A percentile compares a stretch with the other conserved stretches of the same genome.
Evolutionary conservation across 305 asterid genomes (phyloP).

Genomic region (Fraxinus sp.): DNA sequence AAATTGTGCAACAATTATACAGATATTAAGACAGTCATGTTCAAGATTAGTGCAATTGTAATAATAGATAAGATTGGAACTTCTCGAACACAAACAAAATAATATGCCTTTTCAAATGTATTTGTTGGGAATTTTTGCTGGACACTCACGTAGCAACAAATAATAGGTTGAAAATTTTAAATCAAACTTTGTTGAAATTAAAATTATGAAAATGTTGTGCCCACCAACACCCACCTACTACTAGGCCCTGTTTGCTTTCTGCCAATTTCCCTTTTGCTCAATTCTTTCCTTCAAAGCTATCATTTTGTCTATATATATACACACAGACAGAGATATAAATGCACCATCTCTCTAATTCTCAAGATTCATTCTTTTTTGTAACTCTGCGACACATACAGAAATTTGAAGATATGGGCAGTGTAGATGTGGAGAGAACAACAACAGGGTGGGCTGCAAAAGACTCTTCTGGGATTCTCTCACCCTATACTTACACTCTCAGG

Average conservation of each 20-base stretch:
- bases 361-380: neutral
- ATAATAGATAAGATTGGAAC: neutral
- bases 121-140: neutral
- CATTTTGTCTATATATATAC: neutral
- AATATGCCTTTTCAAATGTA: neutral
- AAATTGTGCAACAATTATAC: neutral
- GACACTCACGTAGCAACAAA: neutral
- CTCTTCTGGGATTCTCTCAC: slow-evolving; percentile 79
- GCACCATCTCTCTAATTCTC: neutral
- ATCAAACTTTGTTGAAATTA: neutral
- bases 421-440: slow-evolving; percentile 53
- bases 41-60: neutral
- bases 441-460: slow-evolving; percentile 91
- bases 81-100: neutral
- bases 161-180: neutral
- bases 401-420: slow-evolving; percentile 48
- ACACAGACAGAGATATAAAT: neutral
- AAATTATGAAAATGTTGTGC: neutral
- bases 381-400: neutral
- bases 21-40: neutral
- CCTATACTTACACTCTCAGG: slow-evolving; percentile 81
- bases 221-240: neutral
- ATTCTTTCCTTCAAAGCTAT: neutral
- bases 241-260: neutral
- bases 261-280: neutral